Conservation (phyloP, 2,329 filamentous ascomycete genomes). For the Chaetomium strumarium region DNA sequence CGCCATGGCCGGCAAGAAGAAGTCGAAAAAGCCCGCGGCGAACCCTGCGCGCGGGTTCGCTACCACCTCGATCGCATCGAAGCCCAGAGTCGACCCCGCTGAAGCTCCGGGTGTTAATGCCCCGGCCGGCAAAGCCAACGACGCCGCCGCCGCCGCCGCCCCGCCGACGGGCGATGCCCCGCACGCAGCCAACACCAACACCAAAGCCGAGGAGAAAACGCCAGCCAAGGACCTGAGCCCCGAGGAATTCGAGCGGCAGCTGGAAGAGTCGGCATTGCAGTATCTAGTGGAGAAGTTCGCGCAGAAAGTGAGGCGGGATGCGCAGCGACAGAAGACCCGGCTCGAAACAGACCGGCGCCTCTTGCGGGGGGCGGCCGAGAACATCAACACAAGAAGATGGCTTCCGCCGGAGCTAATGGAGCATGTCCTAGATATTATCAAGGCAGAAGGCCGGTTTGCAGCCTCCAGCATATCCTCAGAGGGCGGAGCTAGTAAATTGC, state of each 20-base stretch:
- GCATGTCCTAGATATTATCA: constrained; percentile 66
- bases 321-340: constrained; percentile 66
- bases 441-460: constrained; percentile 56
- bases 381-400: constrained; percentile 70
- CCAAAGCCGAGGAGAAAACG: constrained; percentile 17
- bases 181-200: constrained; percentile 17
- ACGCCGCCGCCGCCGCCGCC: constrained; percentile 18
- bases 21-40: constrained; percentile 84
- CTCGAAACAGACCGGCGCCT: constrained; percentile 82
- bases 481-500: constrained; percentile 44
- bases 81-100: constrained; percentile 58
- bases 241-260: constrained; percentile 82
- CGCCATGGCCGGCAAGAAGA: constrained; percentile 67
- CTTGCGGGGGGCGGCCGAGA: constrained; percentile 70
- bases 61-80: constrained; percentile 86
- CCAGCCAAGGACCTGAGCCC: constrained; percentile 57
- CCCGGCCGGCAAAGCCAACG: constrained; percentile 20
- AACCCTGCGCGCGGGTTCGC: constrained; percentile 92
- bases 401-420: constrained; percentile 73
- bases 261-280: constrained; percentile 88
- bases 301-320: constrained; percentile 72
- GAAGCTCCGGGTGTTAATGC: constrained; percentile 32
- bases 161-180: constrained; percentile 23
- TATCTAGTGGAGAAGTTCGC: constrained; percentile 79
- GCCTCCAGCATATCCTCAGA: constrained; percentile 46